A percentile compares a stretch with the other conserved stretches of the same genome.
Evolutionary conservation across 2,329 filamentous ascomycete genomes (phyloP).

Genomic region (Venturia oleaginea): DNA sequence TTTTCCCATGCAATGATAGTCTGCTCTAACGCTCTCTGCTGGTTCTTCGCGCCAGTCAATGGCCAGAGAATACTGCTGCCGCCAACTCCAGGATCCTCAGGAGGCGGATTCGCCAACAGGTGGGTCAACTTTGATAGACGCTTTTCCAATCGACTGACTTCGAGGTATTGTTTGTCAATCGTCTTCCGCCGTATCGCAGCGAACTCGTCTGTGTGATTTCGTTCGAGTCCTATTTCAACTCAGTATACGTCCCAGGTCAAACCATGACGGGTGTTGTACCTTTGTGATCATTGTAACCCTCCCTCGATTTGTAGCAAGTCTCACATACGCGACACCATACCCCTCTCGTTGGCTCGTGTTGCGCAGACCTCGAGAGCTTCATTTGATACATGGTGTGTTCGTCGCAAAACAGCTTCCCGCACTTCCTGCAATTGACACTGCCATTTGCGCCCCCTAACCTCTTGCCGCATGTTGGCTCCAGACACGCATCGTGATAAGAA

Average conservation of each 20-base stretch:
- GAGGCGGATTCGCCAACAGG: constrained; percentile 64
- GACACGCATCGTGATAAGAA: constrained; percentile 67
- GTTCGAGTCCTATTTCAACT: constrained; percentile 42
- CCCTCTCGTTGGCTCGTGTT: constrained; percentile 81
- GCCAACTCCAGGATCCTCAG: constrained; percentile 43
- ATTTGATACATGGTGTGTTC: constrained; percentile 99
- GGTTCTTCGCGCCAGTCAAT: constrained; percentile 54
- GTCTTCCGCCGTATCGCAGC: constrained; percentile 60
- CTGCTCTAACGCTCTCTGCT: constrained; percentile 76
- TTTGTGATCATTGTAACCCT: constrained; percentile 86
- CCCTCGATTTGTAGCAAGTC: constrained; percentile 96
- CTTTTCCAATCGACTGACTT: constrained; percentile 85
- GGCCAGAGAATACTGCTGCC: constrained; percentile 42
- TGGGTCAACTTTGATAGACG: constrained; percentile 83
- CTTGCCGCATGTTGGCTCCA: constrained; percentile 78
- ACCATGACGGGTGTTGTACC: constrained; percentile 30
- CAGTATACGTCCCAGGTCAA: neutral
- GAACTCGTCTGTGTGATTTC: constrained; percentile 68
- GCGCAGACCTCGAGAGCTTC: constrained; percentile 83
- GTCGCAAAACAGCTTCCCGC: constrained; percentile 89
- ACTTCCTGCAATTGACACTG: constrained; percentile 77
- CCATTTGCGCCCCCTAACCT: constrained; percentile 70
- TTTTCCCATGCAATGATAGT: constrained; percentile 94
- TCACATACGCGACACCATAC: constrained; percentile 95
- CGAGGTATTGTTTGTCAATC: constrained; percentile 77